Evolutionary conservation across 1,139 yeast genomes (phyloP).

Genomic region (Lodderomyces pseudojiufengensis): DNA sequence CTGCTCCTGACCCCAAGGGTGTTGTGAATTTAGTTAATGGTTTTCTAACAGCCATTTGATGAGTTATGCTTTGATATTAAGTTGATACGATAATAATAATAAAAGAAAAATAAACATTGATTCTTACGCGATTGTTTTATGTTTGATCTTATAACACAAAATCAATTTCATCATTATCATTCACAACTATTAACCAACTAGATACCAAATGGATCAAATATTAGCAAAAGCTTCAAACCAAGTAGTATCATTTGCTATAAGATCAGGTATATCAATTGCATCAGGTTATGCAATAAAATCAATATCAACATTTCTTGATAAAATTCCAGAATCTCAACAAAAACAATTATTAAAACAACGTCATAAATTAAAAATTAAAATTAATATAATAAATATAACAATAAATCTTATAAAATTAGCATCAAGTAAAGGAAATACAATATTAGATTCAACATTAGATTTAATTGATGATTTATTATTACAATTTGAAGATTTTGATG

Average conservation of each 20-base stretch:
- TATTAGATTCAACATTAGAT: conserved; percentile 53
- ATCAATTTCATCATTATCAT: too few species aligned
- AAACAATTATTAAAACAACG: conserved; percentile 34
- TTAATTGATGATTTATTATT: conserved; percentile 54
- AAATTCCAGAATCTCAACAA: conserved; percentile 58
- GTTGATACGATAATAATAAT: too few species aligned
- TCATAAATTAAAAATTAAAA: conserved; percentile 53
- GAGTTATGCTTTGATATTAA: background rate
- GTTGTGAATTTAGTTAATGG: conserved; percentile 40
- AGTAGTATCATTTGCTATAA: conserved; percentile 75
- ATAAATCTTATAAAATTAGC: conserved; percentile 67
- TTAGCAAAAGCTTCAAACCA: conserved; percentile 66
- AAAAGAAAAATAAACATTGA: too few species aligned
- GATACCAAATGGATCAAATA: conserved; percentile 46
- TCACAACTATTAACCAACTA: too few species aligned
- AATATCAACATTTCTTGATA: conserved; percentile 54
- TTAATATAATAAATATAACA: conserved; percentile 62
- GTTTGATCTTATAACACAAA: too few species aligned
- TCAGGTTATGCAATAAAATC: conserved; percentile 73
- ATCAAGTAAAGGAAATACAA: conserved; percentile 70
- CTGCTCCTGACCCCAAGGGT: conserved; percentile 46
- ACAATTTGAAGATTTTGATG: conserved; percentile 61
- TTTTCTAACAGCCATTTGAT: conserved; percentile 31
- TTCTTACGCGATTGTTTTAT: too few species aligned
- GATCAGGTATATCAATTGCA: conserved; percentile 74